phyloP scores from a whole-genome alignment of 179 eudicot species.

The Corrigiola litoralis region DNA sequence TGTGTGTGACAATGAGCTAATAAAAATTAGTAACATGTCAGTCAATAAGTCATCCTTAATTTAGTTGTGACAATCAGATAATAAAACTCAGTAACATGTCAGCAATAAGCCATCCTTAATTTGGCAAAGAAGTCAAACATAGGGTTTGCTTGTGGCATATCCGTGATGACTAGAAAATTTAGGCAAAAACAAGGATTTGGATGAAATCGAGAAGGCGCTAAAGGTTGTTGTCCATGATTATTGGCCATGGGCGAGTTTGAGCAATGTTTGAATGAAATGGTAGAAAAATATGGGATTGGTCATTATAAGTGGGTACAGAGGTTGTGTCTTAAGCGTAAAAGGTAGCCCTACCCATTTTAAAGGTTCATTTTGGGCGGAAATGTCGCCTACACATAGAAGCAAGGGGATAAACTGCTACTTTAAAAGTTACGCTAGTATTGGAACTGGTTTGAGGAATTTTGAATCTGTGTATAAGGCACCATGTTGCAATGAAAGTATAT shows the following conservation, averaged over 20 bases:
- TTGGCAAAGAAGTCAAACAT: background rate
- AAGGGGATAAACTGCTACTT: background rate
- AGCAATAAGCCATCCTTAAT: background rate
- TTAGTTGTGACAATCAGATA: too few species aligned
- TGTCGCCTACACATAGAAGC: background rate
- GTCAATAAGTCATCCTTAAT: too few species aligned
- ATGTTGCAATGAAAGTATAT: background rate
- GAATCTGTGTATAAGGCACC: background rate
- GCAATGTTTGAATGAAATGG: background rate
- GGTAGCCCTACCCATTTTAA: background rate
- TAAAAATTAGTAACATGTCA: too few species aligned
- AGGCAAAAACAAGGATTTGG: too few species aligned
- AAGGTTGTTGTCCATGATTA: background rate
- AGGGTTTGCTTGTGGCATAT: background rate
- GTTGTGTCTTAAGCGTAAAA: background rate
- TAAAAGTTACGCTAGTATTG: background rate
- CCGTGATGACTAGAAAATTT: background rate
- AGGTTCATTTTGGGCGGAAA: background rate
- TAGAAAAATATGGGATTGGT: background rate
- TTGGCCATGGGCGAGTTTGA: background rate
- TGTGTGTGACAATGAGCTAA: too few species aligned
- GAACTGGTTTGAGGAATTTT: background rate
- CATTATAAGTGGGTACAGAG: background rate
- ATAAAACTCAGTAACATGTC: background rate
- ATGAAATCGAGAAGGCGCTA: too few species aligned